A percentile compares a stretch with the other conserved stretches of the same genome.
Evolutionary conservation across 345 rosid genomes (phyloP).

Genomic region (Linum trigynum): DNA sequence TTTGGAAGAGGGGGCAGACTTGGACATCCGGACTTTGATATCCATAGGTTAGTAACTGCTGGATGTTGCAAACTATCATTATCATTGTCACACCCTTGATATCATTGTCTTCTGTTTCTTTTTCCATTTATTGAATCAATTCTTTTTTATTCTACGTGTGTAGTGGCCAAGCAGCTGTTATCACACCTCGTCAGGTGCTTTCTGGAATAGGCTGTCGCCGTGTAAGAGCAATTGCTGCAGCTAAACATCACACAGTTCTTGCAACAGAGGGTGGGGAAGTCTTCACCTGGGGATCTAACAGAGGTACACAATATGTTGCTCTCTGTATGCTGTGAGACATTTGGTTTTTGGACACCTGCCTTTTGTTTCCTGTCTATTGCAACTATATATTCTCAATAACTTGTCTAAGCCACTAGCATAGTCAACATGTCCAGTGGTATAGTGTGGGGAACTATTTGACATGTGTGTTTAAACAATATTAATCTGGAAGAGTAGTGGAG

Average conservation of each 20-base stretch:
- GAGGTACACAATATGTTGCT: conserved; percentile 44
- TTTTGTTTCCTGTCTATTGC: not conserved
- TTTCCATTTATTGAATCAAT: conserved; percentile 8
- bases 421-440: not conserved
- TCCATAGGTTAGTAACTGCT: conserved; percentile 55
- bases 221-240: conserved; percentile 92
- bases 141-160: conserved; percentile 24
- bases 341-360: not conserved
- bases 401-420: not conserved
- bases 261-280: conserved; percentile 89
- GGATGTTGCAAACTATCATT: not conserved
- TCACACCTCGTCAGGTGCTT: conserved; percentile 89
- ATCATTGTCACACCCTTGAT: not conserved
- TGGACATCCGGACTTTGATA: conserved; percentile 99
- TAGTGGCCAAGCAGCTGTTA: conserved; percentile 99
- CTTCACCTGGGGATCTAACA: conserved; percentile 95
- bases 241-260: conserved; percentile 94
- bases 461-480: conserved; percentile 9
- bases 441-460: not conserved
- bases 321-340: not conserved
- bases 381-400: not conserved
- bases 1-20: conserved; percentile 99
- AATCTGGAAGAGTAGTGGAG: conserved; percentile 5
- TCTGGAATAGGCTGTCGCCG: conserved; percentile 72
- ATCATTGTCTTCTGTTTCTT: not conserved